Evolutionary conservation across 1,284 basidiomycete species (phyloP), one percentile per base, ranked within the genome.

Genomic region (Hemileia vastatrix): DNA sequence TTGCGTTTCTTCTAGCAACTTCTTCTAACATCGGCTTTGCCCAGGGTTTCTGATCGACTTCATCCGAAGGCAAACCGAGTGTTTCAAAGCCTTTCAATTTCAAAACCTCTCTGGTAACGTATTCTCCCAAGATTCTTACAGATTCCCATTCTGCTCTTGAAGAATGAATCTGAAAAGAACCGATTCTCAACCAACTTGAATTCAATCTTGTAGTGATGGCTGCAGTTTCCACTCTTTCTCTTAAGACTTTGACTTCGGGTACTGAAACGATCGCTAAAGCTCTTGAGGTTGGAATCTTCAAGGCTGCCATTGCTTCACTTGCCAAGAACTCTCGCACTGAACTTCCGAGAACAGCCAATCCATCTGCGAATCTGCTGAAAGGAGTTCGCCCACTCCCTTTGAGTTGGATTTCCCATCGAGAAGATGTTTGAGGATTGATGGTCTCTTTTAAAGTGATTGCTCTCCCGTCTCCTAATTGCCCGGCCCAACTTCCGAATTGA

Each of bases 351-450:
- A 95, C 92, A 1, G 94, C 94, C 6, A 97, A 81, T 0, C 94
- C 94, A 76, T 98, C 94, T 0, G 92, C 94, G 58, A 78, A 79
- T 50, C 94, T 83, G 1, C 90, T 90, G 77, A 94, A 97, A 0
- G 94, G 93, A 1, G 94, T 98, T 6, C 94, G 82, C 0, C 94
- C 94, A 0, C 86, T 84, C 0, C 94, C 94, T 74, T 97, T 98
- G 67, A 97, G 82, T 76, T 97, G 94, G 3, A 98, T 80, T 73
- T 97, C 92, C 67, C 0, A 80, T 79, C 2, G 81, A 77, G 19
- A 82, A 80, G 1, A 82, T 79, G 59, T 83, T 76, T 3, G 78
- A 73, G 0, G 85, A 84, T 70, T 86, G 83, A 1, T 84, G 0
- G 89, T 90, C 57, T 87, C 85, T 60, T 89, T 87, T 88, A 63